Conservation (phyloP, 1,284 basidiomycete species). For the Polyporus tsugae region DNA sequence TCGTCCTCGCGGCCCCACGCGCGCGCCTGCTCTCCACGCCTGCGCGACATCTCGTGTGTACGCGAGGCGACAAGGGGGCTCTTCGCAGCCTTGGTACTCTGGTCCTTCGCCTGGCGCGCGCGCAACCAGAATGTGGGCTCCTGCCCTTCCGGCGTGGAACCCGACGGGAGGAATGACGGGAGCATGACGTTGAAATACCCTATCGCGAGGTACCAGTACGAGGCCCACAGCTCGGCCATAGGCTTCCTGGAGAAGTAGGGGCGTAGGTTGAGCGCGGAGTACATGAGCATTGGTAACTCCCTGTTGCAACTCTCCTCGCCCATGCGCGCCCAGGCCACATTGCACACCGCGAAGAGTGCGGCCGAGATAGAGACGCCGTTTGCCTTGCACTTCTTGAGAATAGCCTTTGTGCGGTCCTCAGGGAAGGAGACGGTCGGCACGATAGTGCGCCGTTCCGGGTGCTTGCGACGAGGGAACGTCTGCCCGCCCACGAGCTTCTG, state of each 20-base stretch:
- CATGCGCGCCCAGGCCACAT: conserved; percentile 73
- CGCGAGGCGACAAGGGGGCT: conserved; percentile 66
- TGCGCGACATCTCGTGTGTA: conserved; percentile 67
- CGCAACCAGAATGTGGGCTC: conserved; percentile 74
- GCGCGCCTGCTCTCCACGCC: conserved; percentile 65
- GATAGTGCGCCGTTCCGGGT: conserved; percentile 62
- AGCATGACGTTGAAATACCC: conserved; percentile 84
- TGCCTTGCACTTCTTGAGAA: conserved; percentile 72
- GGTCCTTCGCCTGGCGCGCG: conserved; percentile 70
- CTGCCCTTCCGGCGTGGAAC: conserved; percentile 46
- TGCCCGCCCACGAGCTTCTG: conserved; percentile 65
- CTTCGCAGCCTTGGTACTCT: conserved; percentile 70
- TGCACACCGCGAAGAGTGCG: conserved; percentile 78
- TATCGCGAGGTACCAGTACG: conserved; percentile 81
- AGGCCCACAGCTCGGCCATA: conserved; percentile 53
- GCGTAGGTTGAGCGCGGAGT: conserved; percentile 80
- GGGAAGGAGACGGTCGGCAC: conserved; percentile 71
- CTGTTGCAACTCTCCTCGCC: conserved; percentile 44
- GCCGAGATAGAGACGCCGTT: conserved; percentile 79
- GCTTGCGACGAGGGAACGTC: conserved; percentile 60
- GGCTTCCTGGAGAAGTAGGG: conserved; percentile 59
- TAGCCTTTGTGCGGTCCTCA: conserved; percentile 59
- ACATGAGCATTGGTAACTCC: conserved; percentile 78
- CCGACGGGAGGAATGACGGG: conserved; percentile 66
- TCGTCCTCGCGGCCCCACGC: conserved; percentile 79